Evolutionary conservation across 257 asterid genomes (phyloP).

Genomic region (Capsicum baccatum): DNA sequence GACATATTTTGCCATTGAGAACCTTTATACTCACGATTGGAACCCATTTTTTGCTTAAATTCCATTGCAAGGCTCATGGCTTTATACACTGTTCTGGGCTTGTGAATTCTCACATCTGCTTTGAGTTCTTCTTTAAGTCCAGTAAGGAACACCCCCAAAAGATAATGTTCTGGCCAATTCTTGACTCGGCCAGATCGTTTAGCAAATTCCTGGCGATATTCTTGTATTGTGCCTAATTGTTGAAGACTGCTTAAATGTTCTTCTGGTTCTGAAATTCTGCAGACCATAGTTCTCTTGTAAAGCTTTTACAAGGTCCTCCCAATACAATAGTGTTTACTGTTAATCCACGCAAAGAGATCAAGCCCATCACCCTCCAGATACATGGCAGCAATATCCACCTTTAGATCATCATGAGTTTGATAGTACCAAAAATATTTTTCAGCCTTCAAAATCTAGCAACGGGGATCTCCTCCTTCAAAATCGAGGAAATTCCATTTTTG

Average conservation of each 20-base stretch:
- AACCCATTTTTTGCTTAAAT: background rate
- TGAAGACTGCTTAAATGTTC: conserved; percentile 2
- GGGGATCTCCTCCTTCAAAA: background rate
- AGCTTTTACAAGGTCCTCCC: conserved; percentile 2
- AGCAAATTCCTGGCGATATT: background rate
- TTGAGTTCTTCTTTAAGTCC: background rate
- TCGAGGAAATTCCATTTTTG: background rate
- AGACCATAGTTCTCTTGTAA: conserved; percentile 16
- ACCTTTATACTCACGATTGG: background rate
- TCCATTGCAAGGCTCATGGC: background rate
- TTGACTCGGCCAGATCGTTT: background rate
- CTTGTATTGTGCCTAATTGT: background rate
- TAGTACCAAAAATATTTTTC: background rate
- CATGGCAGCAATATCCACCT: conserved; percentile 15
- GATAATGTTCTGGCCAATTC: background rate
- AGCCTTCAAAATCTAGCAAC: background rate
- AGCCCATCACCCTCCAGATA: conserved; percentile 24
- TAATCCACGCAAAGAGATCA: background rate
- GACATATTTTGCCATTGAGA: background rate
- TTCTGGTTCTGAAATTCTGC: background rate
- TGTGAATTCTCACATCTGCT: background rate
- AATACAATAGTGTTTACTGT: background rate
- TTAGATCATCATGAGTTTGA: background rate
- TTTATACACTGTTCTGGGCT: background rate
- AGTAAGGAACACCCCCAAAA: background rate